Conservation (phyloP, 73 alveolate species). For the Urostyla sp. region DNA sequence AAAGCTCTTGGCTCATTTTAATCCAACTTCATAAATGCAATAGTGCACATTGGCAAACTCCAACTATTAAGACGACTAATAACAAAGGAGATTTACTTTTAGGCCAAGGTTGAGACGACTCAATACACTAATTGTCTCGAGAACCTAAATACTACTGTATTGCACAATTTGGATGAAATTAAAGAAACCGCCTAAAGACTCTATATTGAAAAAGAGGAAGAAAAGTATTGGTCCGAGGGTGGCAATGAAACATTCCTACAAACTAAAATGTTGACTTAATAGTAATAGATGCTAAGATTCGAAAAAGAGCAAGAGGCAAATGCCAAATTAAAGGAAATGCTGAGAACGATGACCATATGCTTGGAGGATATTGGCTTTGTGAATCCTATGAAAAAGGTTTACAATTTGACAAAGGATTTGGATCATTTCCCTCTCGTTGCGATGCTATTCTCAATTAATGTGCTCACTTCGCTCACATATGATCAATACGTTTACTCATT, state of each 20-base stretch:
- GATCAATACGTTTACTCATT: constrained; percentile 48
- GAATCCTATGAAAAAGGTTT: constrained; percentile 67
- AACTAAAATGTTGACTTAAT: constrained; percentile 16
- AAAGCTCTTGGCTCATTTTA: neutral
- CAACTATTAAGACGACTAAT: constrained; percentile 56
- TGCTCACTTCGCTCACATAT: constrained; percentile 44
- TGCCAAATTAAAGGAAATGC: constrained; percentile 37
- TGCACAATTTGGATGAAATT: constrained; percentile 49
- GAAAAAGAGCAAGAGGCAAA: constrained; percentile 65
- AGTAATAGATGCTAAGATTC: constrained; percentile 30
- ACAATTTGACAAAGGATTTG: constrained; percentile 59
- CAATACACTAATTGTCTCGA: constrained; percentile 59
- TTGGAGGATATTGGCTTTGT: constrained; percentile 62
- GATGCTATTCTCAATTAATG: constrained; percentile 51
- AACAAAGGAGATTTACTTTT: constrained; percentile 52
- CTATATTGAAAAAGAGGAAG: constrained; percentile 52
- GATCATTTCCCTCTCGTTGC: constrained; percentile 58
- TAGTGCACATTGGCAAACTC: constrained; percentile 55
- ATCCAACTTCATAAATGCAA: neutral
- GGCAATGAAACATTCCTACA: constrained; percentile 43
- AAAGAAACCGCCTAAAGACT: constrained; percentile 50
- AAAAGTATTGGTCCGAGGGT: neutral
- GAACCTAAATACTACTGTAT: constrained; percentile 45
- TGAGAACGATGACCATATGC: constrained; percentile 33
- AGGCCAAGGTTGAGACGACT: constrained; percentile 64